Percentiles rank a stretch among this genome's conserved stretches.
phyloP scores from a whole-genome alignment of 164 flowering plant species.

The Stephania yunnanensis region DNA sequence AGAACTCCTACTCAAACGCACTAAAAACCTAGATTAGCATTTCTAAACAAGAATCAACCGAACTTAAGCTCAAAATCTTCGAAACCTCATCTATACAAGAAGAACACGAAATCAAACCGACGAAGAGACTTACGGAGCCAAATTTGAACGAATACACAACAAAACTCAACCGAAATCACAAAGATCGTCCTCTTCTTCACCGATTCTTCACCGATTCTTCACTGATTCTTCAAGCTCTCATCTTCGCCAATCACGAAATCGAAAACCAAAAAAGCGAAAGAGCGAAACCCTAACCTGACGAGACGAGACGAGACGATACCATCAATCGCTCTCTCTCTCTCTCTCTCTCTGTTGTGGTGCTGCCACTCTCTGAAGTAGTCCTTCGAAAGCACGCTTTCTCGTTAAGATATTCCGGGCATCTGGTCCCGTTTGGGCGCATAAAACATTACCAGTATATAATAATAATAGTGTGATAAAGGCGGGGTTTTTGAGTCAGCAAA shows the following conservation, averaged over 20 bases:
- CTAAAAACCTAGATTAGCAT: not conserved
- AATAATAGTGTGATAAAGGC: not conserved
- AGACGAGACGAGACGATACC: not conserved
- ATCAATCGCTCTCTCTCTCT: not conserved
- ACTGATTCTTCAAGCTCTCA: not conserved
- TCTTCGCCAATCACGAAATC: not conserved
- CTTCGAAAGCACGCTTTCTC: constrained; percentile 21
- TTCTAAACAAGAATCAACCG: not conserved
- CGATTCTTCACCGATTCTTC: not conserved
- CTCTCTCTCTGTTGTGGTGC: constrained; percentile 1
- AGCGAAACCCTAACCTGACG: not conserved
- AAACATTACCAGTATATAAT: not conserved
- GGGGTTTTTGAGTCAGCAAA: constrained; percentile 6
- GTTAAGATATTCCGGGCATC: constrained; percentile 18
- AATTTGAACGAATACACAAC: not conserved
- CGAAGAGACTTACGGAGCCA: constrained; percentile 16
- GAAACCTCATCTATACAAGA: constrained; percentile 3
- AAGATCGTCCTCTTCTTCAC: not conserved
- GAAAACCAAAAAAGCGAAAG: not conserved
- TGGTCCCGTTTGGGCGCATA: constrained; percentile 4
- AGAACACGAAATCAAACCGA: not conserved
- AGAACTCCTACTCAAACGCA: not conserved
- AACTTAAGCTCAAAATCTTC: constrained; percentile 2
- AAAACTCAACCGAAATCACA: not conserved
- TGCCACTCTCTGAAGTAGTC: not conserved